Conservation (phyloP, 1,284 basidiomycete species). For the Boletus albobrunnescens region DNA sequence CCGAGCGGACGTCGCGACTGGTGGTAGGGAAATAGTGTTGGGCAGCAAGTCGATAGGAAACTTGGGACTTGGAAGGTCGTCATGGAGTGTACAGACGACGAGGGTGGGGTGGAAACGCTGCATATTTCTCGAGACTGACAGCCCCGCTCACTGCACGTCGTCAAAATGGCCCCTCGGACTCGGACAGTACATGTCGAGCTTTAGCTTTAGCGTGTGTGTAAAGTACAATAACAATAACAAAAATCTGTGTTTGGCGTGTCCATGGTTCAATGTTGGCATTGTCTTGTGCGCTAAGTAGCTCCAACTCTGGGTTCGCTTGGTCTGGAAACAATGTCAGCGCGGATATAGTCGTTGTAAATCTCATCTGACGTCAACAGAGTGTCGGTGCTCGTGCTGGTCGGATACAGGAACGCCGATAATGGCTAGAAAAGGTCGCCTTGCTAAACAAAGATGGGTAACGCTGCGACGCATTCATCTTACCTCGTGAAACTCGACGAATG, state of each 20-base stretch:
- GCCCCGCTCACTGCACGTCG: too few species aligned
- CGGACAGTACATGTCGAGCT: too few species aligned
- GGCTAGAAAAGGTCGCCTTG: slow-evolving; percentile 32
- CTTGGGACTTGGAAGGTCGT: slow-evolving; percentile 9
- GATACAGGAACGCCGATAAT: slow-evolving; percentile 47
- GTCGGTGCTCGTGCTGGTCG: slow-evolving; percentile 43
- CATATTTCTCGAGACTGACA: not conserved
- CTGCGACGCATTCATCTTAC: slow-evolving; percentile 21
- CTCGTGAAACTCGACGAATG: slow-evolving; percentile 74
- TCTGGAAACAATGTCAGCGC: slow-evolving; percentile 39
- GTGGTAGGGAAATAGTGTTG: slow-evolving; percentile 3
- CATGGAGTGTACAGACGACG: not conserved
- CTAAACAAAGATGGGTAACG: not conserved
- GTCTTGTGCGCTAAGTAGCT: too few species aligned
- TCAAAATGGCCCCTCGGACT: too few species aligned
- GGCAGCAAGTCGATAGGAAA: slow-evolving; percentile 6
- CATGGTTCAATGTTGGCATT: too few species aligned
- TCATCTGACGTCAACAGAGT: slow-evolving; percentile 56
- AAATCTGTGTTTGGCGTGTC: too few species aligned
- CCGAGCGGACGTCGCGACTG: not conserved
- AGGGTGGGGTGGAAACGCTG: slow-evolving; percentile 8
- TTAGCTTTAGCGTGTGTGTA: not conserved
- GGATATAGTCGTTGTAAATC: slow-evolving; percentile 58
- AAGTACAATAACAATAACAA: not conserved
- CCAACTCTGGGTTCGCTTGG: slow-evolving; percentile 8